Evolutionary conservation across 2,329 filamentous ascomycete genomes (phyloP).

Genomic region (Nakataea oryzae): DNA sequence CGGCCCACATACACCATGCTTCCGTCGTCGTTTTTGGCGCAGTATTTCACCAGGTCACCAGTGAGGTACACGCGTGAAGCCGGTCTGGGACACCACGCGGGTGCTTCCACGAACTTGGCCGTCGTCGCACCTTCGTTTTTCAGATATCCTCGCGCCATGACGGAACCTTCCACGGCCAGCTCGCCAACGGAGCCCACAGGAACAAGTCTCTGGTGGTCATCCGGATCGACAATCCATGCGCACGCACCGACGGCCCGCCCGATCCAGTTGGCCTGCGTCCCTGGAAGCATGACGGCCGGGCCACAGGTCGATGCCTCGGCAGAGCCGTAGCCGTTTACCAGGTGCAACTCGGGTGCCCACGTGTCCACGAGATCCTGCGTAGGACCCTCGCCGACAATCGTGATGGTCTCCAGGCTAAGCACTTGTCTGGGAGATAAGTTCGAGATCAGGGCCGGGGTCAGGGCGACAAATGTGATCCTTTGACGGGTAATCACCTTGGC

Average conservation of each 20-base stretch:
- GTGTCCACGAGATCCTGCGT: conserved; percentile 14
- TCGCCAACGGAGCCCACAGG: conserved; percentile 44
- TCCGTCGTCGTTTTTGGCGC: neutral
- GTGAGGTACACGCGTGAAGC: conserved; percentile 3
- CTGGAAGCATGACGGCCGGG: neutral
- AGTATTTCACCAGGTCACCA: conserved; percentile 4
- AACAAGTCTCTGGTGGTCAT: neutral
- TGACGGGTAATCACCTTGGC: conserved; percentile 11
- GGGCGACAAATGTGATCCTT: conserved; percentile 8
- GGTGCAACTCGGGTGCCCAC: no score
- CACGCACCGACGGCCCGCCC: neutral
- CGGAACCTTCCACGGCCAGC: conserved; percentile 66
- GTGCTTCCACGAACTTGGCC: conserved; percentile 67
- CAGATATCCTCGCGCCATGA: conserved; percentile 71
- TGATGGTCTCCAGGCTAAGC: conserved; percentile 9
- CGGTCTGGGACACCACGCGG: neutral
- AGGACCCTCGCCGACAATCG: conserved; percentile 18
- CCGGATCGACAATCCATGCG: neutral
- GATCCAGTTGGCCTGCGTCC: neutral
- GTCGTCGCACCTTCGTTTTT: conserved; percentile 78
- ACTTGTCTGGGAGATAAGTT: conserved; percentile 7
- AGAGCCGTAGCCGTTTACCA: conserved; percentile 30
- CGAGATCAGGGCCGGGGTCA: conserved; percentile 10
- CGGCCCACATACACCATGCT: neutral
- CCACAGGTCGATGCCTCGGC: conserved; percentile 29